phyloP scores from a whole-genome alignment of 495 filamentous ascomycete species.

The Xylaria telfairii region DNA sequence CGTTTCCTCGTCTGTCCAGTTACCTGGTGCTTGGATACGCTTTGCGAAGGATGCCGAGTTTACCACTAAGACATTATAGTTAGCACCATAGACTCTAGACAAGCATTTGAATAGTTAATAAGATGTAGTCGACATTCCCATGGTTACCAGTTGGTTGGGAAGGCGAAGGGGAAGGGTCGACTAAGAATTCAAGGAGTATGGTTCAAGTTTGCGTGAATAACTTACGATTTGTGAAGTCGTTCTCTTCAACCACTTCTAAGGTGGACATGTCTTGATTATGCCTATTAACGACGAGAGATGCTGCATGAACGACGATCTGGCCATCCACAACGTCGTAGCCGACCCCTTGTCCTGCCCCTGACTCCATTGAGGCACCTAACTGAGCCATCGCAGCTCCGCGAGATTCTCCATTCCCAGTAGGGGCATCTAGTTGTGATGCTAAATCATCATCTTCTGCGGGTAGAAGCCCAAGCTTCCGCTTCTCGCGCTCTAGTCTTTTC shows the following conservation, averaged over 20 bases:
- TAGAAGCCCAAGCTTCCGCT: slow-evolving; percentile 36
- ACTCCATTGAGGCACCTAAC: slow-evolving; percentile 31
- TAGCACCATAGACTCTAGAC: background rate
- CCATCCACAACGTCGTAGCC: slow-evolving; percentile 80
- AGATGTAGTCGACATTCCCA: background rate
- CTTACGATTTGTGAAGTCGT: slow-evolving; percentile 71
- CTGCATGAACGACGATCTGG: slow-evolving; percentile 78
- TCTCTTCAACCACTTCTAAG: slow-evolving; percentile 76
- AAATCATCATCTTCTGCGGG: slow-evolving; percentile 23
- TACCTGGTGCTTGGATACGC: slow-evolving; percentile 66
- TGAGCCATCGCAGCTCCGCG: slow-evolving; percentile 34
- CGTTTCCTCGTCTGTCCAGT: slow-evolving; percentile 79
- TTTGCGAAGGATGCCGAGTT: slow-evolving; percentile 78
- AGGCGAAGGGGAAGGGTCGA: background rate
- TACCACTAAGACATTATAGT: slow-evolving; percentile 49
- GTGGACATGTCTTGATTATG: slow-evolving; percentile 53
- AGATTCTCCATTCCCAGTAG: slow-evolving; percentile 29
- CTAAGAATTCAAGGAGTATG: background rate
- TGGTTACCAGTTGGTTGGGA: background rate
- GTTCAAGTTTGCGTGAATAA: background rate
- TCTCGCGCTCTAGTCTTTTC: slow-evolving; percentile 40
- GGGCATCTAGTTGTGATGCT: slow-evolving; percentile 22
- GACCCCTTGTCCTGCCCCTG: slow-evolving; percentile 47
- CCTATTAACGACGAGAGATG: slow-evolving; percentile 79
- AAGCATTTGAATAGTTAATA: background rate